Percentiles rank a stretch among this genome's conserved stretches.
These are phyloP conservation scores for Chlorella vulgaris DNA, from an alignment of 139 green algal genomes.

Conservation along the genomic window DNA sequence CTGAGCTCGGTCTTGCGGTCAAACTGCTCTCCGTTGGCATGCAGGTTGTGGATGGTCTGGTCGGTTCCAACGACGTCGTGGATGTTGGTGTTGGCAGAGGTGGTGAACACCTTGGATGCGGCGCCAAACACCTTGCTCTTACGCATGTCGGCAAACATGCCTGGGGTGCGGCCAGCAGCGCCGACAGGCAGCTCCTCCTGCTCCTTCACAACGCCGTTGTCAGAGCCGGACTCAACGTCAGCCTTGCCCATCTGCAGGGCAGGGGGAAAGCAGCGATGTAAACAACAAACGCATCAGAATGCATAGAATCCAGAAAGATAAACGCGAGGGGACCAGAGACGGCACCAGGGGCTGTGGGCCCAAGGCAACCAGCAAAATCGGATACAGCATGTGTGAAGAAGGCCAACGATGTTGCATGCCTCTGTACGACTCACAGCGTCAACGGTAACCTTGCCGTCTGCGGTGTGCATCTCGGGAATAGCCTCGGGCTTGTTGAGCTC, in stretches of 20 bases:
- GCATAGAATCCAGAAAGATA: neutral
- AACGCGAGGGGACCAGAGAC: too few relatives aligned
- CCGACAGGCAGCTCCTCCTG: neutral
- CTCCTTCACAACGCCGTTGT: neutral
- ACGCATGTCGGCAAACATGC: slow-evolving; percentile 26
- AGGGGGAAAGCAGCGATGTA: neutral
- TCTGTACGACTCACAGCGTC: neutral
- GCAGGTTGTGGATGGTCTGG: slow-evolving; percentile 48
- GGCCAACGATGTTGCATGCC: neutral
- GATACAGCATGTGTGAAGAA: neutral
- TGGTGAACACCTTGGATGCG: neutral
- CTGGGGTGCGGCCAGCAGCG: slow-evolving; percentile 23
- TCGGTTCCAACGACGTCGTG: slow-evolving; percentile 24
- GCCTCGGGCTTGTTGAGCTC: slow-evolving; percentile 7
- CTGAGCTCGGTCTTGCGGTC: slow-evolving; percentile 38
- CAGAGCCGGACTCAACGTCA: neutral
- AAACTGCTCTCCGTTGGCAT: slow-evolving; percentile 73
- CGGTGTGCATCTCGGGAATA: slow-evolving; percentile 6
- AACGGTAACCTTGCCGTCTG: neutral
- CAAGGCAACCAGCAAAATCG: neutral
- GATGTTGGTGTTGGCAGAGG: slow-evolving; percentile 20
- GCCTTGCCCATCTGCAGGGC: slow-evolving; percentile 2
- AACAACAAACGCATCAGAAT: neutral
- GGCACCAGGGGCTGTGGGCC: too few relatives aligned
- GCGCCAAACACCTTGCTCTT: slow-evolving; percentile 38